Base-by-base conservation (phyloP, 208 protist species). In the Trypanosoma cruzi region DNA sequence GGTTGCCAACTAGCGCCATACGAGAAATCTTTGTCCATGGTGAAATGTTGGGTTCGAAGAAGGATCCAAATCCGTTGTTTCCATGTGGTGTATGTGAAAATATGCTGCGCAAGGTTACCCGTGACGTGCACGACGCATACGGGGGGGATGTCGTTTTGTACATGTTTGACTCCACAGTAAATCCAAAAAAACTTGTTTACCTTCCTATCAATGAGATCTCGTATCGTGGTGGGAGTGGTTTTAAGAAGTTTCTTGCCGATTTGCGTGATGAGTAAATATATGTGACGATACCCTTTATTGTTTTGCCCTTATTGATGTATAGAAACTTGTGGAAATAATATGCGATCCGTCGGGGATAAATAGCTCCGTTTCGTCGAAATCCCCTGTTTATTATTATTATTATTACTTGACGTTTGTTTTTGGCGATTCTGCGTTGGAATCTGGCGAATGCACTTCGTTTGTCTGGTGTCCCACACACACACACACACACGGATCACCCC, bases 61-160 rank as follows among this genome's bases (percentile, higher is more conserved):
- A 85, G 63, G 85, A 96, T 54, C 52, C 79, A 18, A 96, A 96
- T 72, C 92, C 92, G 36, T 83, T 96, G 28, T 96, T 96, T 62
- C 92, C 92, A 13, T 96, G 92, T 59, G 92, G 92, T 31, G 92
- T 95, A 2, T 96, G 92, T 58, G 92, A 96, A 73, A 96, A 95
- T 69, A 96, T 95, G 89, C 70, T 96, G 49, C 86, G 86, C 46
- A 93, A 87, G 73, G 85, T 94, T 14, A 87, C 70, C 46, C 85
- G 84, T 57, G 92, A 96, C 57, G 87, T 96, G 24, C 63, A 69
- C 40, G 42, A 70, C 10, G 70, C 70, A 59, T 90, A 93, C 77
- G 80, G 89, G 36, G 84, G 83, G 48, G 85, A 93, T 66, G 74
- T 94, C 50, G 86, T 82, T 54, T 69, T 96, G 26, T 96, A 92